phyloP scores from a whole-genome alignment of 371 early-diverging fungal genomes.

The Gilbertella persicaria region DNA sequence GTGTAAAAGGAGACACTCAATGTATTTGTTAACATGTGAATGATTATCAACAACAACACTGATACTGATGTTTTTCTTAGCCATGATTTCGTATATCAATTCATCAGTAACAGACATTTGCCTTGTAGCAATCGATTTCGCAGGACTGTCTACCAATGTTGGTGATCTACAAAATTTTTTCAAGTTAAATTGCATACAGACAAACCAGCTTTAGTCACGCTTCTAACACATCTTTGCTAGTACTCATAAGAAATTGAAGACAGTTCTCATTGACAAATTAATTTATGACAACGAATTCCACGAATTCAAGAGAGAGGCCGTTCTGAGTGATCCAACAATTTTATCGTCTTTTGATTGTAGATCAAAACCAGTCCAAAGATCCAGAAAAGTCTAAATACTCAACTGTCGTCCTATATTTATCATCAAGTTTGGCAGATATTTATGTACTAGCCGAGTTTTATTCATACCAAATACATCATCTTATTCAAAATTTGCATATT shows the following conservation, averaged over 20 bases:
- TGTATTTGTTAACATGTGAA: constrained; percentile 20
- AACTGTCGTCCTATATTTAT: no score
- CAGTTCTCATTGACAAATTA: no score
- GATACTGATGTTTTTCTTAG: constrained; percentile 22
- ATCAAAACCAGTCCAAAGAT: no score
- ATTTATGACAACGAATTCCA: no score
- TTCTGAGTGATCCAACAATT: no score
- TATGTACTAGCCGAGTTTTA: no score
- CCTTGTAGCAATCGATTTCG: constrained; percentile 22
- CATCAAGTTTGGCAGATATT: no score
- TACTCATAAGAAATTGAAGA: constrained; percentile 13
- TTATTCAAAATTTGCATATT: no score
- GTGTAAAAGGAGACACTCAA: constrained; percentile 15
- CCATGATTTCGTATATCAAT: constrained; percentile 23
- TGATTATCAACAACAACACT: constrained; percentile 19
- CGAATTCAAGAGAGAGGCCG: no score
- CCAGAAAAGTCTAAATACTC: no score
- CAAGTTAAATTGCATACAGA: constrained; percentile 22
- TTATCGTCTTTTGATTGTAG: no score
- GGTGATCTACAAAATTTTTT: constrained; percentile 15
- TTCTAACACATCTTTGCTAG: constrained; percentile 22
- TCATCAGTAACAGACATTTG: constrained; percentile 22
- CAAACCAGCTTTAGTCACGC: constrained; percentile 19
- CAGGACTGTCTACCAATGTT: constrained; percentile 19
- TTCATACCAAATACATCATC: no score